Conservation (phyloP, 2,329 filamentous ascomycete species). For the Pseudocercospora fijiensis region DNA sequence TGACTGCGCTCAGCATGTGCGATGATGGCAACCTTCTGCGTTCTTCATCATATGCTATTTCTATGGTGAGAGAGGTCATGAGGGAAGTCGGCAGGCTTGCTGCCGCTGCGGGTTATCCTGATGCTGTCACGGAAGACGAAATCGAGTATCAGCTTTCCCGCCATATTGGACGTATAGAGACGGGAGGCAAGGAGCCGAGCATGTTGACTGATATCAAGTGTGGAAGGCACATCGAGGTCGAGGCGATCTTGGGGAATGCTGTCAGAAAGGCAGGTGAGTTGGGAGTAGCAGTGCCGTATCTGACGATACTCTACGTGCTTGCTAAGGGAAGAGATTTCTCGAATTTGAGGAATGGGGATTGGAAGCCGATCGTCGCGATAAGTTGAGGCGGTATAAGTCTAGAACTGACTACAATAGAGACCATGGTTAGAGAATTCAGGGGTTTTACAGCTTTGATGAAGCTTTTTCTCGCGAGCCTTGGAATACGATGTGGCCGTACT, state of each 20-base stretch:
- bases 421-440: not conserved
- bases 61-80: constrained; percentile 47
- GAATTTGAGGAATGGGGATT: constrained; percentile 18
- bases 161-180: constrained; percentile 42
- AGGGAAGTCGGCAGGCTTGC: constrained; percentile 47
- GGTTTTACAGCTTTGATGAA: not conserved
- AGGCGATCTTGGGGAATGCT: constrained; percentile 50
- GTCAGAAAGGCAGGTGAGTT: constrained; percentile 45
- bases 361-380: constrained; percentile 23
- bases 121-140: constrained; percentile 40
- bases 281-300: constrained; percentile 41
- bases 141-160: constrained; percentile 44
- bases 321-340: constrained; percentile 38
- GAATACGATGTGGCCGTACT: constrained; percentile 6
- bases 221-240: constrained; percentile 50
- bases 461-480: not conserved
- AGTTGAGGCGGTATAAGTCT: not conserved
- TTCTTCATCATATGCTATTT: constrained; percentile 42
- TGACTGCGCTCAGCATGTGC: constrained; percentile 56
- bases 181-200: constrained; percentile 48
- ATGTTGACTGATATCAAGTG: constrained; percentile 52
- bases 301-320: constrained; percentile 47
- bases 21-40: constrained; percentile 55
- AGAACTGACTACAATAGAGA: not conserved
- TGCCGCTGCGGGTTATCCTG: constrained; percentile 41